These are phyloP conservation scores for Collybiopsis confluens DNA, from an alignment of 768 basidiomycete genomes.

Conservation along the genomic window DNA sequence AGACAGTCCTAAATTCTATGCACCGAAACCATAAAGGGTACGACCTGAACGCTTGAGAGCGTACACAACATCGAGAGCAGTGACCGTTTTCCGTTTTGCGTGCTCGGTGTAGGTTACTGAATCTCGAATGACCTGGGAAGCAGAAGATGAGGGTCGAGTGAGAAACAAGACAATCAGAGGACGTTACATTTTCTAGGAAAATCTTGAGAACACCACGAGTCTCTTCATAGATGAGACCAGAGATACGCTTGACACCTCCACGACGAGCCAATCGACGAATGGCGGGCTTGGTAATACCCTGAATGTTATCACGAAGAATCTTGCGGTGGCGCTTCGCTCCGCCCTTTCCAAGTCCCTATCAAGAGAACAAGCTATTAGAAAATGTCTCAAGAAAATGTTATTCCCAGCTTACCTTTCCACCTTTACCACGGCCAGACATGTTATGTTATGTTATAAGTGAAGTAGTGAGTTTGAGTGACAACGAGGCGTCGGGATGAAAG, in stretches of 20 bases:
- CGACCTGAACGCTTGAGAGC: conserved; percentile 45
- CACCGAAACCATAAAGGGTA: not conserved
- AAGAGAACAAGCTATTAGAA: too few species aligned
- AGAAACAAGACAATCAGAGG: conserved; percentile 15
- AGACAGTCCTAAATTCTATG: not conserved
- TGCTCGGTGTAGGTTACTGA: conserved; percentile 93
- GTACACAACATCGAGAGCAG: conserved; percentile 84
- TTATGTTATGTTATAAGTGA: not conserved
- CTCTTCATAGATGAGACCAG: conserved; percentile 84
- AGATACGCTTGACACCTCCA: conserved; percentile 90
- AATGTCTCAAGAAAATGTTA: not conserved
- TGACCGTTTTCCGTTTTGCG: conserved; percentile 83
- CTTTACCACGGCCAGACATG: conserved; percentile 6
- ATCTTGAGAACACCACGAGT: conserved; percentile 88
- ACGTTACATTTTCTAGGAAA: conserved; percentile 77
- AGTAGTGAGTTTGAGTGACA: not conserved
- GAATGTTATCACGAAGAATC: conserved; percentile 72
- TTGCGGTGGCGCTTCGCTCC: conserved; percentile 82
- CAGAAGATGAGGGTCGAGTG: not conserved
- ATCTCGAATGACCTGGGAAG: conserved; percentile 67
- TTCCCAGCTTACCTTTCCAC: conserved; percentile 2
- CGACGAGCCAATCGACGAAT: conserved; percentile 86
- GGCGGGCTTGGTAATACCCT: conserved; percentile 75
- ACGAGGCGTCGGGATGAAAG: not conserved
- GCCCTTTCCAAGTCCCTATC: conserved; percentile 75